Evolutionary conservation across 208 protist genomes (phyloP), one percentile per base, ranked within the genome.

Genomic region (Wallacemonas sp.): DNA sequence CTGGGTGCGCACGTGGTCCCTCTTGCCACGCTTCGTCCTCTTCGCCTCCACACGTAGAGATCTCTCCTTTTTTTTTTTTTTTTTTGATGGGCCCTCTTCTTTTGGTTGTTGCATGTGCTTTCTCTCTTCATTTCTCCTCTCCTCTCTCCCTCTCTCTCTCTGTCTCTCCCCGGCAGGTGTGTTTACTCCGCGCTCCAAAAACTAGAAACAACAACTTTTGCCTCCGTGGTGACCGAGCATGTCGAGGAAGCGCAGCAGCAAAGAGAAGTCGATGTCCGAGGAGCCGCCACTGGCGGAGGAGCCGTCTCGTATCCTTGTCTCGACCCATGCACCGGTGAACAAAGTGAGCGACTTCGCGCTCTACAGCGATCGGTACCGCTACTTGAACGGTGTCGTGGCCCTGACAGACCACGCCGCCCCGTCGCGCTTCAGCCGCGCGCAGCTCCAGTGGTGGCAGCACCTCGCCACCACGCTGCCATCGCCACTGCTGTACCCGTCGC

Each of bases 401-500:
- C 10, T 23, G 4, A 10, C 48, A 16, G 3, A 10, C 22, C 25
- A 55, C 26, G 23, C 26, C 10, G 4, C 25, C 3, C 22, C 18
- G 20, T 23, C 48, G 4, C 26, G 7, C n/a, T 32, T 55, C 48
- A 16, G 10, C 31, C 22, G 22, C 22, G 25, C 48, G 14, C 52
- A 59, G n/a, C 14, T 41, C 5, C 29, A 59, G 45, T 86, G 80
- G 80, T 68, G 73, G 11, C 7, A 25, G 2, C 42, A 82, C 42
- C 46, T 84, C 1, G 70, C 68, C 2, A 14, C 23, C 8, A 33
- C 57, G 29, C 70, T 70, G 25, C 49, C 57, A 22, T 65, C 55
- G 16, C 70, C 74, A 1, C 59, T 72, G 1, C 65, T 83, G 26
- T 81, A 84, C 49, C 81, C 81, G 3, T 65, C 72, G 39, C 81